A percentile compares a stretch with the other conserved stretches of the same genome.
Evolutionary conservation across 305 asterid genomes (phyloP).

Genomic region (Vinca major): DNA sequence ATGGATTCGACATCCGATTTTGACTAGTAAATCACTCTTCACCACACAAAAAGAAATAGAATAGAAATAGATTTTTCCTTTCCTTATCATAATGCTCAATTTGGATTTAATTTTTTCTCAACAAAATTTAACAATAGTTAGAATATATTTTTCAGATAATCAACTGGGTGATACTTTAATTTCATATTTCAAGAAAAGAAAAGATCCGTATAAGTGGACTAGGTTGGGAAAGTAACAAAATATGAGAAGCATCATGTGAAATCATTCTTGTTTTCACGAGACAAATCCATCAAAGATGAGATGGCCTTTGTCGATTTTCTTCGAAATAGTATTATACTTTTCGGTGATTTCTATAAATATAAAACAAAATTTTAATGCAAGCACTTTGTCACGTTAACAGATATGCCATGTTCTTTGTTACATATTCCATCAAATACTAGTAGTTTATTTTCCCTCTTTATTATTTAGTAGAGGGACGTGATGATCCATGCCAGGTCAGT

Average conservation of each 20-base stretch:
- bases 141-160: too few relatives aligned
- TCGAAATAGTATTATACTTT: not conserved
- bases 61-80: too few relatives aligned
- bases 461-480: slow-evolving; percentile 3
- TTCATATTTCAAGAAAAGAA: too few relatives aligned
- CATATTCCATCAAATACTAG: not conserved
- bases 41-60: too few relatives aligned
- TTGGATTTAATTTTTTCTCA: too few relatives aligned
- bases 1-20: too few relatives aligned
- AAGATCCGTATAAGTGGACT: too few relatives aligned
- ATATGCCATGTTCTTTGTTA: not conserved
- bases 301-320: slow-evolving; percentile 17
- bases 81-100: too few relatives aligned
- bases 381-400: not conserved
- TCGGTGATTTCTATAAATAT: slow-evolving; percentile 7
- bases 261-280: slow-evolving; percentile 14
- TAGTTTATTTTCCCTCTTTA: not conserved
- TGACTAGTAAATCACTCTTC: too few relatives aligned
- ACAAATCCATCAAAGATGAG: slow-evolving; percentile 28
- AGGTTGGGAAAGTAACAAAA: not conserved
- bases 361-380: not conserved
- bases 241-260: slow-evolving; percentile 26
- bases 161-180: too few relatives aligned
- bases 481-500: slow-evolving; percentile 5
- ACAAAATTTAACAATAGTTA: too few relatives aligned